Percentiles rank a stretch among this genome's conserved stretches.
Evolutionary conservation across 1,284 basidiomycete species (phyloP).

Genomic region (Vanrija pseudolonga): DNA sequence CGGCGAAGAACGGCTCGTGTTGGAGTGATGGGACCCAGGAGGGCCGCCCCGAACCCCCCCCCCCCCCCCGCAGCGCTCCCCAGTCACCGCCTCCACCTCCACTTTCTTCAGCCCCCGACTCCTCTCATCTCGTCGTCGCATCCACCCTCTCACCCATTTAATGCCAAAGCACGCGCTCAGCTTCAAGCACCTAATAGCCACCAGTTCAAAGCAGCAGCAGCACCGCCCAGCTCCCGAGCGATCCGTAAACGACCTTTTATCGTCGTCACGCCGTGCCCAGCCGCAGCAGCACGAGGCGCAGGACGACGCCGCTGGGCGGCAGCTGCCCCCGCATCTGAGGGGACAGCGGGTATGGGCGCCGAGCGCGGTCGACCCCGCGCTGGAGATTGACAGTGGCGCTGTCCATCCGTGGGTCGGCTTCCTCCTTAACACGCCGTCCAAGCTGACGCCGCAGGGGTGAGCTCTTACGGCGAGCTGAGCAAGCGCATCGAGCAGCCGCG

Average conservation of each 20-base stretch:
- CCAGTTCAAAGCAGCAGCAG: constrained; percentile 17
- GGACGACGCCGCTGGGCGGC: not conserved
- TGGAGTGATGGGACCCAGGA: too few relatives aligned
- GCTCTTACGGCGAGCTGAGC: constrained; percentile 26
- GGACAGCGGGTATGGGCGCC: constrained; percentile 15
- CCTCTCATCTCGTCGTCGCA: not conserved
- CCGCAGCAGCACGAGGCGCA: not conserved
- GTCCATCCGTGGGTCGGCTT: constrained; percentile 33
- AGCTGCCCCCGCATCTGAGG: constrained; percentile 15
- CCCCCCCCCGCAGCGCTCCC: too few relatives aligned
- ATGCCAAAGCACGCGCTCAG: constrained; percentile 43
- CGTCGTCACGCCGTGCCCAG: constrained; percentile 12
- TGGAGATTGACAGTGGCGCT: constrained; percentile 5
- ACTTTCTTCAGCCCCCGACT: not conserved
- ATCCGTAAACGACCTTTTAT: constrained; percentile 31
- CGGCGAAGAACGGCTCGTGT: too few relatives aligned
- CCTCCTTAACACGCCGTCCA: not conserved
- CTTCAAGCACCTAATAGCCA: constrained; percentile 37
- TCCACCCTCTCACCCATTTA: constrained; percentile 6
- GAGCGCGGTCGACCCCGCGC: not conserved
- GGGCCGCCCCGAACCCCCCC: too few relatives aligned
- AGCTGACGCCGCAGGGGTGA: constrained; percentile 27
- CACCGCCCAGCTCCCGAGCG: constrained; percentile 5
- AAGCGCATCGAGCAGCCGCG: constrained; percentile 26
- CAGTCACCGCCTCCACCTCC: not conserved